A percentile compares a stretch with the other conserved stretches of the same genome.
Evolutionary conservation across 768 basidiomycete genomes (phyloP).

Genomic region (Serendipita sp.): DNA sequence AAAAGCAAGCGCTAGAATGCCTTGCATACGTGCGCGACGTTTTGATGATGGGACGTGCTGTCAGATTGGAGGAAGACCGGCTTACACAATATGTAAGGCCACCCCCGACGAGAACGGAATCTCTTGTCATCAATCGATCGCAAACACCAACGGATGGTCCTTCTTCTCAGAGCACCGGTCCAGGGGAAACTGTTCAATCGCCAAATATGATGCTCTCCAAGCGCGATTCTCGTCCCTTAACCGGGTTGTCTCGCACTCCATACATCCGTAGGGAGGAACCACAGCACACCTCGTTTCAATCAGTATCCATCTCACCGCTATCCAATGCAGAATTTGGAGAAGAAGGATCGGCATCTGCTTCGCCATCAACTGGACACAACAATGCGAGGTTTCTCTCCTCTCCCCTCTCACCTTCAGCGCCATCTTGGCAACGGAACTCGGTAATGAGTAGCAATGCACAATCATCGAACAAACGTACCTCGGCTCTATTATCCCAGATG

Average conservation of each 20-base stretch:
- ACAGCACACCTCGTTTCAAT: too few relatives aligned
- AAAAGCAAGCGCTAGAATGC: slow-evolving; percentile 53
- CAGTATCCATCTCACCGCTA: too few relatives aligned
- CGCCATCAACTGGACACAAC: too few relatives aligned
- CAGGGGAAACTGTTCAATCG: neutral
- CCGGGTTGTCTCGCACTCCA: neutral
- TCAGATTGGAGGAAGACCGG: slow-evolving; percentile 46
- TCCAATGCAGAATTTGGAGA: too few relatives aligned
- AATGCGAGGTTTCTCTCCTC: too few relatives aligned
- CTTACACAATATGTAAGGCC: slow-evolving; percentile 22
- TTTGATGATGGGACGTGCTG: slow-evolving; percentile 32
- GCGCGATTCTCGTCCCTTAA: neutral
- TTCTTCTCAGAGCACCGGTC: neutral
- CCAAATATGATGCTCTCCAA: neutral
- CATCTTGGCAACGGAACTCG: too few relatives aligned
- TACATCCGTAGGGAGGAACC: neutral
- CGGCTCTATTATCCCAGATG: too few relatives aligned
- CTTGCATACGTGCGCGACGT: slow-evolving; percentile 65
- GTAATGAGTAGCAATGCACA: too few relatives aligned
- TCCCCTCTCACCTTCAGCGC: too few relatives aligned
- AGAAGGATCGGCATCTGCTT: too few relatives aligned
- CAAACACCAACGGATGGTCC: neutral
- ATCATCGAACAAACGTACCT: too few relatives aligned
- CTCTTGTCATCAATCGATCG: neutral
- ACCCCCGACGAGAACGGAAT: neutral